phyloP scores from a whole-genome alignment of 2,329 filamentous ascomycete species.

The Hypomyces perniciosus region DNA sequence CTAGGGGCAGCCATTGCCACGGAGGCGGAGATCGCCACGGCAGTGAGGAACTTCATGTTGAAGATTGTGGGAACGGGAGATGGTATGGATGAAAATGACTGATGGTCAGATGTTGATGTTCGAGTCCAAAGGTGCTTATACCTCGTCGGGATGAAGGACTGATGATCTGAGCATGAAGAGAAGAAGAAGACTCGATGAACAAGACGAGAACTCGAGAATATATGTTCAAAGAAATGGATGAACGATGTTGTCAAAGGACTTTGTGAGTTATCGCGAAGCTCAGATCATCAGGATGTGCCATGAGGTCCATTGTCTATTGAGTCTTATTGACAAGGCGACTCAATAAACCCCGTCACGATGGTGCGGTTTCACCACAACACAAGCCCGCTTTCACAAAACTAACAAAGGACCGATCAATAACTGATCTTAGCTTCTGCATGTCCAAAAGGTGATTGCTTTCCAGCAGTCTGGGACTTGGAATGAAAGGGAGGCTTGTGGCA shows the following conservation, averaged over 20 bases:
- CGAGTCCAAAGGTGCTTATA: conserved; percentile 3
- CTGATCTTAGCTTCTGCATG: neutral
- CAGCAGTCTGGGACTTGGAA: no score
- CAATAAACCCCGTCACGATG: conserved; percentile 3
- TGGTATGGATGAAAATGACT: neutral
- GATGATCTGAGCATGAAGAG: neutral
- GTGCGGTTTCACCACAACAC: neutral
- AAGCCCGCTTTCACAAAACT: neutral
- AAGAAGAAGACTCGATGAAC: conserved; percentile 1
- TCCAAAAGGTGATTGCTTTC: no score
- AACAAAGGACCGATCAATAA: neutral
- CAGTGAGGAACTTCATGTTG: conserved; percentile 25
- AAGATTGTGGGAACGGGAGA: neutral
- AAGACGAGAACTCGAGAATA: neutral
- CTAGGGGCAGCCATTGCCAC: conserved; percentile 16
- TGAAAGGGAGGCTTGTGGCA: no score
- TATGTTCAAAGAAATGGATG: no score
- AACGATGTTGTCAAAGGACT: no score
- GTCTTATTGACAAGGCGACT: conserved; percentile 5
- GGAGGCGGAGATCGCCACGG: conserved; percentile 19
- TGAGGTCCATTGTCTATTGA: conserved; percentile 7
- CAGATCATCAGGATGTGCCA: neutral
- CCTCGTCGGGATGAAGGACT: neutral
- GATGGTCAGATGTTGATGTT: neutral
- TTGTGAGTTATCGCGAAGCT: neutral